These are phyloP conservation scores for Arabidopsis thaliana DNA, from an alignment of 345 rosid species.

Conservation along the genomic window DNA sequence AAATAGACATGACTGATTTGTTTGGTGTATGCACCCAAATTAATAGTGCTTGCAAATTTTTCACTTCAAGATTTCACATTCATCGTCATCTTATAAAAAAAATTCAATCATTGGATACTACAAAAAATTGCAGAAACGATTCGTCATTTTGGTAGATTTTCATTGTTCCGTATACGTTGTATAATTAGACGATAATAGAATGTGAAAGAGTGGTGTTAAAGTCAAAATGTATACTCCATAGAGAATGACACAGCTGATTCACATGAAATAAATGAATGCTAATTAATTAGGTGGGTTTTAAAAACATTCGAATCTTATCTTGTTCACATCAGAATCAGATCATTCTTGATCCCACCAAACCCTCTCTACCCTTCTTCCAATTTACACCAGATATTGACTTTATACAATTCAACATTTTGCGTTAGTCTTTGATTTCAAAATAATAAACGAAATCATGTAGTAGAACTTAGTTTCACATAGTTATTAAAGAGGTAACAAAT, in stretches of 20 bases:
- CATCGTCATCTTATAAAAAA: background rate
- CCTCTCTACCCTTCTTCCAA: slow-evolving; percentile 1
- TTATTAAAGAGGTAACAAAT: background rate
- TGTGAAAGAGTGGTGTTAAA: slow-evolving; percentile 27
- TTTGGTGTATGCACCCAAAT: slow-evolving; percentile 22
- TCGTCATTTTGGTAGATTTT: background rate
- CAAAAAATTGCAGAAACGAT: background rate
- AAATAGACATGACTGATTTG: slow-evolving; percentile 19
- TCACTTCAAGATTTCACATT: slow-evolving; percentile 19
- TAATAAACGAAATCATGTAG: slow-evolving; percentile 6
- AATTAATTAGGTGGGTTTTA: background rate
- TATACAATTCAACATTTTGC: background rate
- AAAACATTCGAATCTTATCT: slow-evolving; percentile 24
- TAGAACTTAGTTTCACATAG: background rate
- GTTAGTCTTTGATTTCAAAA: background rate
- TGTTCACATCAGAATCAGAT: slow-evolving; percentile 2
- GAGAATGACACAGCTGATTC: slow-evolving; percentile 8
- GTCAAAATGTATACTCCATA: slow-evolving; percentile 18
- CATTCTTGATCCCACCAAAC: slow-evolving; percentile 17
- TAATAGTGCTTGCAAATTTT: slow-evolving; percentile 16
- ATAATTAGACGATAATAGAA: background rate
- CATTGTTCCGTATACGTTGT: background rate
- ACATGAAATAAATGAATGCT: slow-evolving; percentile 7
- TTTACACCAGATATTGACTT: slow-evolving; percentile 20
- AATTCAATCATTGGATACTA: background rate